phyloP scores from a whole-genome alignment of 2,329 filamentous ascomycete species.

The Blumeriella jaapii region DNA sequence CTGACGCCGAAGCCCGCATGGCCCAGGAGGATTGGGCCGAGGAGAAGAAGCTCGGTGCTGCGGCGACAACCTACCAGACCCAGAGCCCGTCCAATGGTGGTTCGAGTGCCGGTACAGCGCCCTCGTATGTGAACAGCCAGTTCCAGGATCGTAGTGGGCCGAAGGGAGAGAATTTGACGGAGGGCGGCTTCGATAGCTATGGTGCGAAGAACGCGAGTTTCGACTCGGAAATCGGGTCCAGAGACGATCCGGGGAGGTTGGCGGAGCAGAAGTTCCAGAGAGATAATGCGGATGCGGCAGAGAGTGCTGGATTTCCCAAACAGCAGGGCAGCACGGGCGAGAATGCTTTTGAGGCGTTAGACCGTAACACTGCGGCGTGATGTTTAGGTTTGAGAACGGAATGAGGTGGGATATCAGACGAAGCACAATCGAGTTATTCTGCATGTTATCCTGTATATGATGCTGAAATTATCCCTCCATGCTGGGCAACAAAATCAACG shows the following conservation, averaged over 20 bases:
- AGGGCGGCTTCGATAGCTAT: slow-evolving; percentile 21
- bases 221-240: slow-evolving; percentile 33
- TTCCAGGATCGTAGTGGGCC: slow-evolving; percentile 14
- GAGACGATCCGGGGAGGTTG: slow-evolving; percentile 35
- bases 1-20: slow-evolving; percentile 20
- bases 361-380: slow-evolving; percentile 16
- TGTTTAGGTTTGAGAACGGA: background rate
- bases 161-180: slow-evolving; percentile 24
- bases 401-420: too few species aligned
- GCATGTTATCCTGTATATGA: slow-evolving; percentile 5
- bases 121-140: slow-evolving; percentile 21
- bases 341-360: slow-evolving; percentile 16
- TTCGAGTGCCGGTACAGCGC: slow-evolving; percentile 16
- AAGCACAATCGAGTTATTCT: background rate
- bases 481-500: slow-evolving; percentile 10
- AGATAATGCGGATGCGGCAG: slow-evolving; percentile 17
- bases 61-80: slow-evolving; percentile 12
- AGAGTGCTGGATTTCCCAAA: slow-evolving; percentile 15
- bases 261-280: slow-evolving; percentile 34
- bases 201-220: slow-evolving; percentile 25
- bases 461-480: slow-evolving; percentile 1
- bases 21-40: slow-evolving; percentile 16
- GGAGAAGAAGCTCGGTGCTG: slow-evolving; percentile 16
- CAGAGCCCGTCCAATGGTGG: slow-evolving; percentile 6
- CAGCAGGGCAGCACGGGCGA: slow-evolving; percentile 14